Evolutionary conservation across 1,284 basidiomycete genomes (phyloP).

Genomic region (Cryptococcus floricola): DNA sequence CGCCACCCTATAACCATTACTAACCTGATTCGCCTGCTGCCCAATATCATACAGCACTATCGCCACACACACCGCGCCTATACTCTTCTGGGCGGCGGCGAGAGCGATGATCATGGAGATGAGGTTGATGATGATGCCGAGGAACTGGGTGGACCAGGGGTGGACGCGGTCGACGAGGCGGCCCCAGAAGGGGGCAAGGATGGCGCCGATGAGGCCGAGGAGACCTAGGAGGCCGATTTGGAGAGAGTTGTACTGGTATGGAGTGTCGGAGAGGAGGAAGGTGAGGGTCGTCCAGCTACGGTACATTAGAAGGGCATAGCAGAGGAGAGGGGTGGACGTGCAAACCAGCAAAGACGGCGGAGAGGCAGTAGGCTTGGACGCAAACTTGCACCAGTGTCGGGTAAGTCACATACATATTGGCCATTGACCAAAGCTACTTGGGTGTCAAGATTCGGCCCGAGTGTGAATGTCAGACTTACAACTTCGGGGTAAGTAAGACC

Average conservation of each 20-base stretch:
- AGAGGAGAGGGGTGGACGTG: constrained; percentile 12
- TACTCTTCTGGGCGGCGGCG: constrained; percentile 58
- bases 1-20: constrained; percentile 42
- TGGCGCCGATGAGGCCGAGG: constrained; percentile 65
- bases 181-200: constrained; percentile 60
- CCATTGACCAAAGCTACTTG: constrained; percentile 59
- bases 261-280: constrained; percentile 62
- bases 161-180: constrained; percentile 60
- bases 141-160: constrained; percentile 63
- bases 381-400: constrained; percentile 63
- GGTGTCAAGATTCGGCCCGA: background rate
- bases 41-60: constrained; percentile 50
- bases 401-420: constrained; percentile 63
- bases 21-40: constrained; percentile 52
- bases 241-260: constrained; percentile 59
- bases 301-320: background rate
- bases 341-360: constrained; percentile 44
- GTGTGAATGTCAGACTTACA: constrained; percentile 15
- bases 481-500: constrained; percentile 61
- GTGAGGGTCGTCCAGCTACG: constrained; percentile 64
- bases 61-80: constrained; percentile 58
- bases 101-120: constrained; percentile 52
- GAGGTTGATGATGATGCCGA: constrained; percentile 49
- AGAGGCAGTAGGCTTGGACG: constrained; percentile 58
- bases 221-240: constrained; percentile 68